Conservation (phyloP, 1,284 basidiomycete genomes). For the Ganoderma boninense region DNA sequence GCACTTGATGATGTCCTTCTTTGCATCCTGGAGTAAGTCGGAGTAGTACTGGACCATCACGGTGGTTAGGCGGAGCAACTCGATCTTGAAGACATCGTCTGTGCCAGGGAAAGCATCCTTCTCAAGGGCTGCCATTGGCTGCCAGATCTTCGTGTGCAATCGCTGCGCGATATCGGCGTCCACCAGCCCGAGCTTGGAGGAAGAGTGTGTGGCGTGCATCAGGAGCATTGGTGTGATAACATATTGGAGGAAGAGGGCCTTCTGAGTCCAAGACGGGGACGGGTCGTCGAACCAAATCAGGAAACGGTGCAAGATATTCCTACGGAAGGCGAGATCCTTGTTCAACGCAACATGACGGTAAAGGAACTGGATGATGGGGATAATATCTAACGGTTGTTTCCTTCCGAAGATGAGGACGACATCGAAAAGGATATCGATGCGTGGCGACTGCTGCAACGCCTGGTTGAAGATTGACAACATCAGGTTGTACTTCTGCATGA, state of each 20-base stretch:
- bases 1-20: slow-evolving; percentile 96
- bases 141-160: slow-evolving; percentile 84
- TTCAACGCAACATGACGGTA: slow-evolving; percentile 86
- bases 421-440: slow-evolving; percentile 91
- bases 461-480: slow-evolving; percentile 84
- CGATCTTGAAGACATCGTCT: slow-evolving; percentile 89
- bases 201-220: slow-evolving; percentile 71
- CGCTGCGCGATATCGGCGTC: slow-evolving; percentile 75
- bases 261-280: slow-evolving; percentile 78
- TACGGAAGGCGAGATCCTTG: slow-evolving; percentile 72
- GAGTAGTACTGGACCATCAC: slow-evolving; percentile 89
- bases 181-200: slow-evolving; percentile 65
- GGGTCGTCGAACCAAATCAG: slow-evolving; percentile 84
- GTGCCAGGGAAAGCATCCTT: slow-evolving; percentile 73
- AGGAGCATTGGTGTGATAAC: slow-evolving; percentile 91
- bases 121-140: slow-evolving; percentile 71
- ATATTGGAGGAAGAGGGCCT: slow-evolving; percentile 87
- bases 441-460: slow-evolving; percentile 70
- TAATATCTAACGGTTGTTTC: slow-evolving; percentile 84
- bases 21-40: slow-evolving; percentile 78
- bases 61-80: slow-evolving; percentile 91
- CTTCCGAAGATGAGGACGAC: slow-evolving; percentile 87
- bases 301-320: slow-evolving; percentile 88
- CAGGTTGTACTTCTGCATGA: slow-evolving; percentile 71
- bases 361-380: slow-evolving; percentile 87